Evolutionary conservation across 1,284 basidiomycete species (phyloP), one percentile per base, ranked within the genome.

Genomic region (Heterobasidion parviporum): DNA sequence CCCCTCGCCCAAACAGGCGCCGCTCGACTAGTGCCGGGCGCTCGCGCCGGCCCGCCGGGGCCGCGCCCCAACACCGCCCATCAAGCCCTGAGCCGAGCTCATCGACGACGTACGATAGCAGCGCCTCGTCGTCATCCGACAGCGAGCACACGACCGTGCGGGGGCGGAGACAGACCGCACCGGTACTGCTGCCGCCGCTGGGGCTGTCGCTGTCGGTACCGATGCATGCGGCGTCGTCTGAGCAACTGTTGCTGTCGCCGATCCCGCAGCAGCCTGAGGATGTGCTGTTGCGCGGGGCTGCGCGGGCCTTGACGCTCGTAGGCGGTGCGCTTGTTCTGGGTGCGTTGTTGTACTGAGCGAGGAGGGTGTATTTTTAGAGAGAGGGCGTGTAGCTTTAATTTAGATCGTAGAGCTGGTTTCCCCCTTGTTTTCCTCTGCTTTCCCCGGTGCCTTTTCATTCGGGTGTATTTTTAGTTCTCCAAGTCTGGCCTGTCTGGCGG

Each of bases 51-150:
- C 35, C 50, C 33, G 16, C 43, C 20, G 47, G 35, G 16, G 3
- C 12, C 34, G 32, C 32, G 15, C 12, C 33, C 16, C 20, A 33
- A 12, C 18, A 54, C 26, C 56, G 44, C 32, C 34, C 34, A 34
- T 41, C 54, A 1, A 16, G 18, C 41, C 32, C 54, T 14, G 47
- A 35, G 20, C 16, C 33, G 9, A 41, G 38, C 14, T 51, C 33
- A 35, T 14, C 52, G 12, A 41, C 52, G 41, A 20, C 41, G 50
- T n/a, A 38, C 26, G 52, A 51, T 14, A 50, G 59, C 6, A 50
- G 59, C 8, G 57, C 58, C 1, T 52, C 58, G 34, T 59, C 59
- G 8, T 57, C 59, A 32, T 60, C 59, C 4, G 59, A 60, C 6
- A 54, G 59, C 45, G 59, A 60, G 34, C 48, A 44, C 16, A 49